Evolutionary conservation across 441 rosid genomes (phyloP).

Genomic region (Adansonia grandidieri): DNA sequence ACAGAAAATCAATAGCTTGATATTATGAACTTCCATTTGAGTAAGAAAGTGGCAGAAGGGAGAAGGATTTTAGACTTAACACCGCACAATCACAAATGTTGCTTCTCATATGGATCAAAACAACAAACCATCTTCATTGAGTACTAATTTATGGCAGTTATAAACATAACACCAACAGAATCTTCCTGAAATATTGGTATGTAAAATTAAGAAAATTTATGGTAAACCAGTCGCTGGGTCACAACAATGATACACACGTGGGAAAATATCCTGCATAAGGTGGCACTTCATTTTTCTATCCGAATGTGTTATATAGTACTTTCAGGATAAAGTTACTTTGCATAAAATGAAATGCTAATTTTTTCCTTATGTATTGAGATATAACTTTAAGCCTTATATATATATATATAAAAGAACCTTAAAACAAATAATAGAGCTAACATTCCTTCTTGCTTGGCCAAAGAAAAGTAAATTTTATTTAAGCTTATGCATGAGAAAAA

Average conservation of each 20-base stretch:
- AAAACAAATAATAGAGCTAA: conserved; percentile 1
- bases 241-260: background rate
- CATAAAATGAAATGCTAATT: background rate
- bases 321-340: background rate
- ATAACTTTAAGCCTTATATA: background rate
- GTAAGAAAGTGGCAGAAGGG: background rate
- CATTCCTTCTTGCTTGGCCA: background rate
- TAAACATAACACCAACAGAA: background rate
- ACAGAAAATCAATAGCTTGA: background rate
- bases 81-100: conserved; percentile 2
- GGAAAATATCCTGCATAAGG: conserved; percentile 1
- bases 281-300: conserved; percentile 7
- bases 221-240: background rate
- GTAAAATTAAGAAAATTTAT: background rate
- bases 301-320: background rate
- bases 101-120: background rate
- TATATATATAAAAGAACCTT: conserved; percentile 1
- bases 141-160: conserved; percentile 5
- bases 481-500: conserved; percentile 4
- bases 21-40: background rate
- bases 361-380: background rate
- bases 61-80: conserved; percentile 4
- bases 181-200: background rate
- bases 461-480: conserved; percentile 9
- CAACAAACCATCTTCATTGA: background rate